Percentiles rank a stretch among this genome's conserved stretches.
These are phyloP conservation scores for Gynostemma pentaphyllum DNA, from an alignment of 306 rosid genomes.

Conservation along the genomic window DNA sequence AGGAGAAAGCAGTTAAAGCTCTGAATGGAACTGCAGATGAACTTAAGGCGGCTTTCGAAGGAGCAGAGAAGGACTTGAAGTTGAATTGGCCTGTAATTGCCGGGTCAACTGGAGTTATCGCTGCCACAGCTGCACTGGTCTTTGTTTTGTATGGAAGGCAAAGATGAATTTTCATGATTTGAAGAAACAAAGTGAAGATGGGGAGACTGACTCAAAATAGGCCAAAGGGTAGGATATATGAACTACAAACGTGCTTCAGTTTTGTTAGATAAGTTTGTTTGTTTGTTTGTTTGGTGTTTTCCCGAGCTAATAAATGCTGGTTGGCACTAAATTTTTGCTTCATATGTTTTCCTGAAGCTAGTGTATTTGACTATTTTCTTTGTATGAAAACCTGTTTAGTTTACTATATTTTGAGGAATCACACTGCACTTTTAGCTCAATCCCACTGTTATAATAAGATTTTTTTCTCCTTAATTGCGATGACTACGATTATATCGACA, in stretches of 20 bases:
- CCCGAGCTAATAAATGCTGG: slow-evolving; percentile 29
- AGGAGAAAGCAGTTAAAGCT: slow-evolving; percentile 33
- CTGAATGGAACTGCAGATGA: slow-evolving; percentile 35
- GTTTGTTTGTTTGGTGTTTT: slow-evolving; percentile 23
- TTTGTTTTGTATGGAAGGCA: slow-evolving; percentile 36
- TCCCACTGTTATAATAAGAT: slow-evolving; percentile 12
- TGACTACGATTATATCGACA: neutral
- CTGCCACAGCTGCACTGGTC: slow-evolving; percentile 30
- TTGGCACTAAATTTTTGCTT: slow-evolving; percentile 27
- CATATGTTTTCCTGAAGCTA: slow-evolving; percentile 2
- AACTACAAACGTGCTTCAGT: slow-evolving; percentile 34
- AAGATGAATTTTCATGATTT: slow-evolving; percentile 25
- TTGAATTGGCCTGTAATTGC: slow-evolving; percentile 57
- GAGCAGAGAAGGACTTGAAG: slow-evolving; percentile 27
- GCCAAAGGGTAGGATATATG: slow-evolving; percentile 32
- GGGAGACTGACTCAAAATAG: slow-evolving; percentile 20
- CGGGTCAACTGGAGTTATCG: slow-evolving; percentile 59
- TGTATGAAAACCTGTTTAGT: slow-evolving; percentile 1
- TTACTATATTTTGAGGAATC: slow-evolving; percentile 5
- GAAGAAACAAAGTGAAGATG: slow-evolving; percentile 1
- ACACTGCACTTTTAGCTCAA: neutral
- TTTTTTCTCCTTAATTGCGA: too few species aligned
- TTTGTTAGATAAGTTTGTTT: slow-evolving; percentile 40
- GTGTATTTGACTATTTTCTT: neutral
- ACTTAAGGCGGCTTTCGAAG: slow-evolving; percentile 20